These are phyloP conservation scores for Amphibolis antarctica DNA, from an alignment of 106 monocot species.

Conservation along the genomic window DNA sequence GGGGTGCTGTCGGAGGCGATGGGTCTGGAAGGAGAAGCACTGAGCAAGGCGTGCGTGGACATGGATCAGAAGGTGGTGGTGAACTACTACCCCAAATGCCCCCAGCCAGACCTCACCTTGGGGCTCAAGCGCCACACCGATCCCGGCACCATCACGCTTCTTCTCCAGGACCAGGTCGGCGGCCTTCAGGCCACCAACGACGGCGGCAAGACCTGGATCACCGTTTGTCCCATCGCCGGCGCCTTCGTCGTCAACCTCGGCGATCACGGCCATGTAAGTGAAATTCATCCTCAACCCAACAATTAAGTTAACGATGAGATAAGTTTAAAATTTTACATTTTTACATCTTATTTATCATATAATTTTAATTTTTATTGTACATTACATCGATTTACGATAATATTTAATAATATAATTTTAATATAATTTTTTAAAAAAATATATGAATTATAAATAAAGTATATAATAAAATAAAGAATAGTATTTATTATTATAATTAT, in stretches of 20 bases:
- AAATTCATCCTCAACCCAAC: not conserved
- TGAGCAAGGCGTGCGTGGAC: slow-evolving; percentile 70
- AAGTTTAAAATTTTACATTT: no score
- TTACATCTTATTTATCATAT: no score
- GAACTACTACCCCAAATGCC: slow-evolving; percentile 91
- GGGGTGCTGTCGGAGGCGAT: slow-evolving; percentile 81
- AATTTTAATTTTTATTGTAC: no score
- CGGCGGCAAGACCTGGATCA: slow-evolving; percentile 72
- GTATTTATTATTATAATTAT: no score
- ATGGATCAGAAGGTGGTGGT: slow-evolving; percentile 95
- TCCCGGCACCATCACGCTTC: slow-evolving; percentile 88
- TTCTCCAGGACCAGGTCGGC: slow-evolving; percentile 80
- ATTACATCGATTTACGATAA: no score
- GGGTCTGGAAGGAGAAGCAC: slow-evolving; percentile 64
- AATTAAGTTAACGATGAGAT: no score
- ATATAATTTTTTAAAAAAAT: no score
- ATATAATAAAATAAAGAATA: no score
- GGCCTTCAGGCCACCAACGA: slow-evolving; percentile 89
- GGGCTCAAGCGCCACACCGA: slow-evolving; percentile 88
- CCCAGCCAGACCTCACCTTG: slow-evolving; percentile 88
- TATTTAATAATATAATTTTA: no score
- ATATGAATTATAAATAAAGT: no score
- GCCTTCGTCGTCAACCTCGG: slow-evolving; percentile 96
- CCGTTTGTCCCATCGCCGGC: slow-evolving; percentile 58
- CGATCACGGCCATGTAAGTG: slow-evolving; percentile 77